A percentile compares a stretch with the other conserved stretches of the same genome.
These are phyloP conservation scores for Pythium dissotocum DNA, from an alignment of 352 stramenopile species.

Conservation along the genomic window DNA sequence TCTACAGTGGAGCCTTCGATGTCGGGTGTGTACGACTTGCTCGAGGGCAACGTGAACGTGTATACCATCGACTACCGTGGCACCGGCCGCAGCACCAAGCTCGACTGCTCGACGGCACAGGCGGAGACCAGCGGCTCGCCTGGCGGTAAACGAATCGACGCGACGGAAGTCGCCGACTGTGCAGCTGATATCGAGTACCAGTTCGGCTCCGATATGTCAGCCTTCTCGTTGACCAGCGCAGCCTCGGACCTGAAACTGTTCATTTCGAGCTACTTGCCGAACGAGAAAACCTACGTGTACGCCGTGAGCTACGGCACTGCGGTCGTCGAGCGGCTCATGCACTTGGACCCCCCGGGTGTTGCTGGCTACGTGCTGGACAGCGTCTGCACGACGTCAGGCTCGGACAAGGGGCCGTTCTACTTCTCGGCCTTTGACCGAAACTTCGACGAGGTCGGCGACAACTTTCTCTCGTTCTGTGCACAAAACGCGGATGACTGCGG, in stretches of 20 bases:
- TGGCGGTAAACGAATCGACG: conserved; percentile 3
- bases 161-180: conserved; percentile 30
- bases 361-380: conserved; percentile 49
- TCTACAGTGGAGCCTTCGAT: conserved; percentile 24
- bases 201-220: conserved; percentile 29
- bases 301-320: conserved; percentile 55
- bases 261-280: neutral
- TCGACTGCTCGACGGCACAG: conserved; percentile 40
- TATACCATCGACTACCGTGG: conserved; percentile 57
- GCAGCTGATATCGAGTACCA: conserved; percentile 33
- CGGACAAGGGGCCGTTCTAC: conserved; percentile 9
- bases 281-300: conserved; percentile 38
- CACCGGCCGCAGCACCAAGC: conserved; percentile 39
- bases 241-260: conserved; percentile 35
- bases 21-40: conserved; percentile 29
- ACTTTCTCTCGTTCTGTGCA: conserved; percentile 13
- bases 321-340: conserved; percentile 45
- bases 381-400: conserved; percentile 26
- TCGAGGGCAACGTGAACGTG: conserved; percentile 34
- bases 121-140: conserved; percentile 21
- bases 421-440: conserved; percentile 14
- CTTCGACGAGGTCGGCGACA: conserved; percentile 9
- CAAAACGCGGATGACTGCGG: conserved; percentile 12
- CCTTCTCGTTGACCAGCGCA: conserved; percentile 49
- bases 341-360: conserved; percentile 34